Base-by-base conservation (phyloP, 345 rosid genomes). In the Alliaria petiolata region DNA sequence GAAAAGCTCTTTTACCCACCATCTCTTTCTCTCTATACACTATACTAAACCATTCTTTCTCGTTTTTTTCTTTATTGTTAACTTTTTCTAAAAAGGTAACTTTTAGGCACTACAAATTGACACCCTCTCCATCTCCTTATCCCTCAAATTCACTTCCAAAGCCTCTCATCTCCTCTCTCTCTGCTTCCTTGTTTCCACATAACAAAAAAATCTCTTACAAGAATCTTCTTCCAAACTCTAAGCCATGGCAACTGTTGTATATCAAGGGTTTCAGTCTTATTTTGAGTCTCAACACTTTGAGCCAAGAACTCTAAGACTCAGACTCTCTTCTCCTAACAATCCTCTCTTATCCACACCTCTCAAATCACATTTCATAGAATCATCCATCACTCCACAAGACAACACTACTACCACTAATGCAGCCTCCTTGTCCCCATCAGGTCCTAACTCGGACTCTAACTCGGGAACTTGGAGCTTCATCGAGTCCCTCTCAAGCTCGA, bases 181-280 rank as follows among this genome's bases (percentile, higher is more conserved):
- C 62, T 19, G 58, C 60, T 50, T 47, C 78, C 44, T 43, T 53
- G 45, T 51, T 62, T 36, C 65, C 49, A 39, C 60, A 39, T 11
- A 59, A 55, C 71, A 47, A 65, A 17, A 8, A 20, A 62, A 33
- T 62, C 46, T 47, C 56, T 51, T 65, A 47, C 62, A 25, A 69
- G 47, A 54, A 36, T 28, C 17, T 31, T 39, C 31, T 11, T 14
- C 6, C 30, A 30, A 39, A 50, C 53, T 17, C 14, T 34, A 51
- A 57, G 31, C 49, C 15, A 90, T 93, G 98, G 87, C 88, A n/a
- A 86, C 93, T 13, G 57, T 87, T 57, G 85, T 87, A 39, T 87
- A 66, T 66, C 97, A 75, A 78, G 90, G 87, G 22, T 67, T 73
- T 26, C 84, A 81, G 61, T 82, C 95, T 19, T 69, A 84, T 53